Evolutionary conservation across 306 rosid species (phyloP), one percentile per base, ranked within the genome.

Genomic region (Glycyrrhiza uralensis): DNA sequence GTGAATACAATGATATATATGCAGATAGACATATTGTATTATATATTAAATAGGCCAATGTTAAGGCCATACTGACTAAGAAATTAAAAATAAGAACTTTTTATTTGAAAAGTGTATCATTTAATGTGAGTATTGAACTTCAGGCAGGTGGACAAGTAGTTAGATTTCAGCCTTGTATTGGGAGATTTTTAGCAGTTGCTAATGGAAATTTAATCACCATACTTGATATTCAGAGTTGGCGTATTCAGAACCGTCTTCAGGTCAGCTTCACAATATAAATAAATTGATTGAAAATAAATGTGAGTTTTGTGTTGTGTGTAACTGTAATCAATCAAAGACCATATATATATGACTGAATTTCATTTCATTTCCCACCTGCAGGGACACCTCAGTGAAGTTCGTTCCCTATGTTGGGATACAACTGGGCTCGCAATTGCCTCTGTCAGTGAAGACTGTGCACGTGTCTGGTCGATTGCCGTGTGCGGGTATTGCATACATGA

Each of bases 401-500:
- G 15, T 42, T 42, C 71, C 14, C 24, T 64, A 0, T 64, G 71
- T 64, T 64, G 71, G 71, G 39, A 64, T 15, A 4, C 12, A 42
- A 11, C 17, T 50, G 71, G 71, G 5, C 38, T 42, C 14, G n/a
- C 0, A 24, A n/a, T 64, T 42, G 71, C 71, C 14, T 64, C 71
- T 42, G 55, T 64, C 7, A 64, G 39, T 26, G 55, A 64, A 26
- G 71, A 64, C 8, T 19, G 71, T 14, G 71, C 71, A 42, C 55
- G 41, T 42, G 55, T 64, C 7, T 64, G 71, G 71, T 64, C 55
- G 2, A 6, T 28, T n/a, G n/a, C 2, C 4, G 2, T 3, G 20
- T 1, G 24, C 3, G 71, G 71, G 26, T 19, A 64, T 23, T 42
- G 26, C 51, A 20, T 62, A 13, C 7, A 38, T 13, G 28, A 26